Base-by-base conservation (phyloP, 1,139 yeast genomes). In the Yamadazyma aaseri region DNA sequence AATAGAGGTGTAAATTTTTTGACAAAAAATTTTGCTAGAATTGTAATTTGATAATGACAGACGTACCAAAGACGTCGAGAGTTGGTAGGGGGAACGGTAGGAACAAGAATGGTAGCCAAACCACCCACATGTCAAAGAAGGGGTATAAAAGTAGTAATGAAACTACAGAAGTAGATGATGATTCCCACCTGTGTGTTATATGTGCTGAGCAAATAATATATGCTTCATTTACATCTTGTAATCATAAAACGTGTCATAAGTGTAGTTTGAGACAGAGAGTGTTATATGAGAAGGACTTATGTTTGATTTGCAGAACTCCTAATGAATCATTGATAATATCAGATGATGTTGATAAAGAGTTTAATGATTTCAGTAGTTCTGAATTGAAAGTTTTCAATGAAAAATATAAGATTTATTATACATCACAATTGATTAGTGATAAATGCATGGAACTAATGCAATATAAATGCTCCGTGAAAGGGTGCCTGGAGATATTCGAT, bases 191-290 rank as follows among this genome's bases (percentile, higher is more conserved):
- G 17, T 90, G 97, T 65, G 60, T 89, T 25, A 86, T 92, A 38
- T 92, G 99, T 64, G 95, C 97, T 1, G 83, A 86, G 32, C 66
- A 63, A 28, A 70, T 89, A 27, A 50, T 47, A 15, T 75, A 72
- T 50, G 79, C 80, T 2, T 86, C 96, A 0, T 57, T 84, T 11
- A 76, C 92, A 2, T 86, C 90, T 1, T 92, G 99, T 60, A 81
- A 81, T 48, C 97, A 92, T 55, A 72, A 71, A 16, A 80, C 90
- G 0, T 92, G 99, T 57, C 89, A 87, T 54, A 63, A 60, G 35
- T 92, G 99, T 64, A 71, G 89, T 0, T 76, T 90, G 48, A 72
- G 97, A 46, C 87, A 89, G 51, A 70, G 97, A 29, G 92, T 89
- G 0, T 63, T 90, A 18, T 89, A 85, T 60, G 73, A 75, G 25